A percentile compares a stretch with the other conserved stretches of the same genome.
phyloP scores from a whole-genome alignment of 495 filamentous ascomycete genomes.

The Hypoxylon rickii region DNA sequence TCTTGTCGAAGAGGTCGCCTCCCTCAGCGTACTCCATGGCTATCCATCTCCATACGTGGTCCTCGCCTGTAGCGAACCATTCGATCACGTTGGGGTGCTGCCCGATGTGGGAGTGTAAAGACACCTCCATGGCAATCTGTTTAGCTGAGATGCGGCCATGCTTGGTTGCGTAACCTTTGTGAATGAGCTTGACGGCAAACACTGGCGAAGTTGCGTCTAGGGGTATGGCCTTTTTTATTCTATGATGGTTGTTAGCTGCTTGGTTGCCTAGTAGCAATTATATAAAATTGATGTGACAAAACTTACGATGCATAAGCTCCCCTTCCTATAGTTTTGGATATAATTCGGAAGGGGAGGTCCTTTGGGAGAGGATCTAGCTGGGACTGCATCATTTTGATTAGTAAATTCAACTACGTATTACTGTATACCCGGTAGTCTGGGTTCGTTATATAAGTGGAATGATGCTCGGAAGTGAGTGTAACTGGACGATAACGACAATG shows the following conservation, averaged over 20 bases:
- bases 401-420: too few species aligned
- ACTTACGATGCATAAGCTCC: constrained; percentile 96
- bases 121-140: constrained; percentile 87
- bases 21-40: constrained; percentile 97
- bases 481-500: neutral
- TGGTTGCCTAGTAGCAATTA: constrained; percentile 15
- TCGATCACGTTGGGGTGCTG: constrained; percentile 92
- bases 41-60: constrained; percentile 93
- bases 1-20: constrained; percentile 98
- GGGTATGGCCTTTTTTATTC: constrained; percentile 92
- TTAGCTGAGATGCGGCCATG: constrained; percentile 87
- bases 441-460: too few species aligned
- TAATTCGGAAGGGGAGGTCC: constrained; percentile 88
- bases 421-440: too few species aligned
- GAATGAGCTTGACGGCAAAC: constrained; percentile 98
- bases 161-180: constrained; percentile 89
- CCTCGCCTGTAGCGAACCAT: constrained; percentile 86
- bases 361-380: constrained; percentile 85
- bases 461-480: neutral
- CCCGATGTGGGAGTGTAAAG: constrained; percentile 82
- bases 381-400: constrained; percentile 64
- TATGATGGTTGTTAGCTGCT: constrained; percentile 45
- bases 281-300: too few species aligned
- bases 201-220: constrained; percentile 68
- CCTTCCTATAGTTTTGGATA: constrained; percentile 93